phyloP scores from a whole-genome alignment of 202 grass and related monocot genomes.

The Zizania palustris region DNA sequence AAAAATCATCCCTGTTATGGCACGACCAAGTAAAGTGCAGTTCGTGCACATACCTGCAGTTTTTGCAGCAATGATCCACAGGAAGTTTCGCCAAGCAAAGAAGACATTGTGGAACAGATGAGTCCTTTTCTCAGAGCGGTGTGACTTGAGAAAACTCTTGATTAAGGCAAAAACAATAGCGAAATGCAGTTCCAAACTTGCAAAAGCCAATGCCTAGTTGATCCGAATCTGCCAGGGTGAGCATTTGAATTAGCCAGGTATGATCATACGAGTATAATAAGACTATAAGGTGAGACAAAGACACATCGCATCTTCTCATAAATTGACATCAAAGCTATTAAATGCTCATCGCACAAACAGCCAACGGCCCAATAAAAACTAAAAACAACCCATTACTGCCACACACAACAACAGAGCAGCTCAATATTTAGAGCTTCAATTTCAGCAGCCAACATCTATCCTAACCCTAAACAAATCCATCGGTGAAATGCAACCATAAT shows the following conservation, averaged over 20 bases:
- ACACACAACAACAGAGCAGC: not conserved
- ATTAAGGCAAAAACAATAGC: not conserved
- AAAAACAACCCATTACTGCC: not conserved
- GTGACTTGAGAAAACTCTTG: not conserved
- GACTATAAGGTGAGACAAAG: conserved; percentile 12
- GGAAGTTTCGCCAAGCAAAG: conserved; percentile 47
- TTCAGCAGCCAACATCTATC: not conserved
- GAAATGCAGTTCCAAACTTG: not conserved
- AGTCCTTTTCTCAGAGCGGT: conserved; percentile 1
- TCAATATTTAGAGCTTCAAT: not conserved
- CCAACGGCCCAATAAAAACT: not conserved
- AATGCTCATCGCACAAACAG: not conserved
- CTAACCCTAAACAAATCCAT: not conserved
- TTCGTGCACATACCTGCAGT: conserved; percentile 47
- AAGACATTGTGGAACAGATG: conserved; percentile 4
- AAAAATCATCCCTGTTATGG: not conserved
- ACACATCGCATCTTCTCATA: not conserved
- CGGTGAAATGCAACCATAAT: not conserved
- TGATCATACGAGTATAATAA: not conserved
- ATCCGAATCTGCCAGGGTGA: not conserved
- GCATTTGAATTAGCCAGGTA: conserved; percentile 6
- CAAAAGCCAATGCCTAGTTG: not conserved
- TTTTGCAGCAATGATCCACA: conserved; percentile 70
- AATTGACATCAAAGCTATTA: not conserved
- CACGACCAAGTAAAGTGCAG: conserved; percentile 11